Evolutionary conservation across 2,329 filamentous ascomycete genomes (phyloP), one percentile per base, ranked within the genome.

Genomic region (Hyphodiscus sp.): DNA sequence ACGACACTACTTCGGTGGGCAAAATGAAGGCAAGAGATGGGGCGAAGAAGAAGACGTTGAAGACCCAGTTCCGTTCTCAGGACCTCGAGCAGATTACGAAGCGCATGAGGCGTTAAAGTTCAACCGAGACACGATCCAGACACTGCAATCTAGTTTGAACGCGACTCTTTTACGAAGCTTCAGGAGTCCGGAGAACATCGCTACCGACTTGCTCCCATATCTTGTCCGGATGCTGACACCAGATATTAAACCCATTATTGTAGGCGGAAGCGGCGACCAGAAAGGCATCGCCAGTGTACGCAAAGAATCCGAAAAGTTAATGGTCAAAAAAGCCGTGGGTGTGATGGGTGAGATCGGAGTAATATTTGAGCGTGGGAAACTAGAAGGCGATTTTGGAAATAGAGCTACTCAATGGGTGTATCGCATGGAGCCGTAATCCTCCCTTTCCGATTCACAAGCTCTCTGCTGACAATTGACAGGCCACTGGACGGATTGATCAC

Each of bases 241-340:
- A 0, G 87, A 92, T 54, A 85, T 99, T 45, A 96, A 94, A 67
- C 94, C 94, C 0, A 89, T 97, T 2, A 80, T 96, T 9, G 83
- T 97, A 1, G 80, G 79, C n/a, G 83, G 84, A 30, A 82, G 82
- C 51, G 83, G 83, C 29, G 80, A 81, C 18, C 76, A 80, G 61
- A 77, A 76, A 26, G 80, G 83, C 9, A 85, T 85, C 7, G 92
- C 92, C 0, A 95, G 89, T 61, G 92, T 99, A 1, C 83, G 94
- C 41, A 92, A 89, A 67, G 90, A 95, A 41, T 80, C 78, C 1
- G 94, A 99, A 67, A 91, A 90, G 63, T 75, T 72, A 13, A 89
- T 96, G 70, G 87, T 99, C 15, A 79, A 79, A 62, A 80, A 89
- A 26, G 88, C 91, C 0, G 89, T 94, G 0, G 81, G 86, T 57